A percentile compares a stretch with the other conserved stretches of the same genome.
These are phyloP conservation scores for Trametes coccinea DNA, from an alignment of 768 basidiomycete species.

Conservation along the genomic window DNA sequence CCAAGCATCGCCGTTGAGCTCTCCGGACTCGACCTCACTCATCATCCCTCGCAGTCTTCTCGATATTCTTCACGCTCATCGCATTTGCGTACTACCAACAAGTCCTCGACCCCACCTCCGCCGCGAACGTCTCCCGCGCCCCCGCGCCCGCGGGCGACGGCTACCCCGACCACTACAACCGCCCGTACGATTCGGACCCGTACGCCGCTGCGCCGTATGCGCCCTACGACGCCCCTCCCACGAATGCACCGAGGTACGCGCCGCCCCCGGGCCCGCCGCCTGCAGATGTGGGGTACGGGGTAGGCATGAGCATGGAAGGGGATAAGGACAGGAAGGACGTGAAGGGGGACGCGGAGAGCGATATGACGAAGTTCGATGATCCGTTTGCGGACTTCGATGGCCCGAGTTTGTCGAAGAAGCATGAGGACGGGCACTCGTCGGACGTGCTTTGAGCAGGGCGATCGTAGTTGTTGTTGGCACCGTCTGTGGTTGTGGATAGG, in stretches of 20 bases:
- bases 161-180: slow-evolving; percentile 56
- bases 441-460: background rate
- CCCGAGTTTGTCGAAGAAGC: slow-evolving; percentile 24
- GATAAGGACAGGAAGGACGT: slow-evolving; percentile 29
- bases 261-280: slow-evolving; percentile 31
- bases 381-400: slow-evolving; percentile 57
- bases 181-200: slow-evolving; percentile 49
- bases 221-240: slow-evolving; percentile 19
- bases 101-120: slow-evolving; percentile 63
- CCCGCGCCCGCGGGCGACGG: slow-evolving; percentile 36
- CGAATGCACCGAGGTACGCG: slow-evolving; percentile 28
- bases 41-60: slow-evolving; percentile 45
- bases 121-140: slow-evolving; percentile 50
- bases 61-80: slow-evolving; percentile 60
- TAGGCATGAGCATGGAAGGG: slow-evolving; percentile 34
- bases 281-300: slow-evolving; percentile 40
- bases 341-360: slow-evolving; percentile 29
- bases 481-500: no score
- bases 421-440: slow-evolving; percentile 4
- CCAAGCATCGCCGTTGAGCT: background rate
- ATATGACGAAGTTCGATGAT: slow-evolving; percentile 43
- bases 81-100: slow-evolving; percentile 78
- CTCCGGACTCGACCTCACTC: background rate
- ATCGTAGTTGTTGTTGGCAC: background rate
- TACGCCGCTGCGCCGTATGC: slow-evolving; percentile 33